phyloP scores from a whole-genome alignment of 2,329 filamentous ascomycete genomes.

The Dothiorella sarmentorum region DNA sequence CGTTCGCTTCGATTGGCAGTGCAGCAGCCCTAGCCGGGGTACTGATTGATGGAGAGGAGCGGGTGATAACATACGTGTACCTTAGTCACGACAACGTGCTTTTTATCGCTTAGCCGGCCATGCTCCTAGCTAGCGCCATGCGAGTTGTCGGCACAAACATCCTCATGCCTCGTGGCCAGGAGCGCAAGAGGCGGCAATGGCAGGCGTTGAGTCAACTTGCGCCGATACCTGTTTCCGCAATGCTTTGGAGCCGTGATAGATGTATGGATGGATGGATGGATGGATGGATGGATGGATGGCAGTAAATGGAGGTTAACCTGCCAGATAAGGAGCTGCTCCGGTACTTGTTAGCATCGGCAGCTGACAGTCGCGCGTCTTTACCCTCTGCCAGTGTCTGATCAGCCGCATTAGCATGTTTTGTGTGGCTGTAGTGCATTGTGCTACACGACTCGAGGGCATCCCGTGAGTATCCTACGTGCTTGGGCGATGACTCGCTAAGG shows the following conservation, averaged over 20 bases:
- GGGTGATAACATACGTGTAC: background rate
- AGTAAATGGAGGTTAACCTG: background rate
- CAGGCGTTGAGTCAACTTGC: no score
- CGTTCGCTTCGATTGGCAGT: no score
- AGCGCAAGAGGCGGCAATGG: no score
- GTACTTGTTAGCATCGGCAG: slow-evolving; percentile 9
- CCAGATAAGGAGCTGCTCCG: background rate
- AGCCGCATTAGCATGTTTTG: slow-evolving; percentile 10
- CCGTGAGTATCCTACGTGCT: background rate
- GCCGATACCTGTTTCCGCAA: no score
- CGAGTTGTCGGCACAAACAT: no score
- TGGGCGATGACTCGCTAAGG: background rate
- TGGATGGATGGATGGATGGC: background rate
- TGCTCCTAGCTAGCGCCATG: no score
- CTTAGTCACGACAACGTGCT: background rate
- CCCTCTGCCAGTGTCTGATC: background rate
- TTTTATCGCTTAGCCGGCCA: background rate
- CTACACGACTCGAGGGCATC: background rate
- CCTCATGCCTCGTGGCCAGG: no score
- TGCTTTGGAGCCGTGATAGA: no score
- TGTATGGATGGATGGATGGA: background rate
- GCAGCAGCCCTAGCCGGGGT: no score
- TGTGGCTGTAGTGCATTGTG: background rate
- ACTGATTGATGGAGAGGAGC: background rate
- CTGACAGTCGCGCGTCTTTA: no score